Evolutionary conservation across 2,329 filamentous ascomycete species (phyloP).

Genomic region (Fusarium anguioides): DNA sequence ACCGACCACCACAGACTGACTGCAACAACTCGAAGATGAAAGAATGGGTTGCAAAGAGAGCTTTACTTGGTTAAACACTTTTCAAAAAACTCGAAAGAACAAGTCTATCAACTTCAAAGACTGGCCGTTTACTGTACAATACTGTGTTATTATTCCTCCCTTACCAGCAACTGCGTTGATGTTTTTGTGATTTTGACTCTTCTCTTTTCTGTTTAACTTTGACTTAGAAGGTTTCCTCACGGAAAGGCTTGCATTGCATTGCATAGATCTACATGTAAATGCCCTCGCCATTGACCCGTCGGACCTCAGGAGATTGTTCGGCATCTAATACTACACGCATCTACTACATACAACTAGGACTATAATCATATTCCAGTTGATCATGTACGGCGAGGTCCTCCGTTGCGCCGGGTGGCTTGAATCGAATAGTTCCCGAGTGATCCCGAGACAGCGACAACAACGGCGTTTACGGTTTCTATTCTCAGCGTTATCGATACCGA

Average conservation of each 20-base stretch:
- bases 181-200: background rate
- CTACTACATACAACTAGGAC: slow-evolving; percentile 16
- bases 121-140: slow-evolving; percentile 13
- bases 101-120: background rate
- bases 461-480: slow-evolving; percentile 10
- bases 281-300: slow-evolving; percentile 15
- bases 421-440: slow-evolving; percentile 21
- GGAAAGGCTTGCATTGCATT: slow-evolving; percentile 11
- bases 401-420: slow-evolving; percentile 32
- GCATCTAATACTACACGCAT: slow-evolving; percentile 30
- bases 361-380: slow-evolving; percentile 23
- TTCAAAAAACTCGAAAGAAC: background rate
- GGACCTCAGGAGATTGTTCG: slow-evolving; percentile 38
- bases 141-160: slow-evolving; percentile 12
- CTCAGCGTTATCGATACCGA: slow-evolving; percentile 28
- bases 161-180: slow-evolving; percentile 2
- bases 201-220: slow-evolving; percentile 6
- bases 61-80: slow-evolving; percentile 1
- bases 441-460: slow-evolving; percentile 32
- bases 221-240: slow-evolving; percentile 8
- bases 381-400: slow-evolving; percentile 34
- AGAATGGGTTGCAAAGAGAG: slow-evolving; percentile 11
- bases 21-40: slow-evolving; percentile 22
- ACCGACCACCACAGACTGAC: background rate
- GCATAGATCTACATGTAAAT: slow-evolving; percentile 10